Evolutionary conservation across 1,284 basidiomycete species (phyloP).

Genomic region (Cryptococcus sp.): DNA sequence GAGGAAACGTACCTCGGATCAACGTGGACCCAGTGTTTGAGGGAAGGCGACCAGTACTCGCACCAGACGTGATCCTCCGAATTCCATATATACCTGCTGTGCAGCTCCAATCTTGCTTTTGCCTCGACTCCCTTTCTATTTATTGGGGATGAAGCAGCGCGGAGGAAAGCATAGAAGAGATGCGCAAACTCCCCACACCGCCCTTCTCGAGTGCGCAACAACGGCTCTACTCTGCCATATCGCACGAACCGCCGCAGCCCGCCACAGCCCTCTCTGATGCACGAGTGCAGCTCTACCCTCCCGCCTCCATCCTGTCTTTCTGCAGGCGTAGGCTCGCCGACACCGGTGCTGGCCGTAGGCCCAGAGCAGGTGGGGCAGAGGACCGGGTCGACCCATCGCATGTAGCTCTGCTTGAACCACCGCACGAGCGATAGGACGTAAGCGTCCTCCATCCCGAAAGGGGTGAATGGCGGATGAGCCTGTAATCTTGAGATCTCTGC

Average conservation of each 20-base stretch:
- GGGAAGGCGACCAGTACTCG: conserved; percentile 48
- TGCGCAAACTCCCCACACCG: conserved; percentile 58
- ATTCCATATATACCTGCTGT: not conserved
- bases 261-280: conserved; percentile 30
- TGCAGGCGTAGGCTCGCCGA: conserved; percentile 26
- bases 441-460: conserved; percentile 38
- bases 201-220: conserved; percentile 51
- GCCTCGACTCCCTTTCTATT: no score
- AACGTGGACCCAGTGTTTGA: conserved; percentile 56
- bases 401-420: conserved; percentile 56
- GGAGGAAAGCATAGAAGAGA: conserved; percentile 56
- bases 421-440: conserved; percentile 50
- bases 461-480: conserved; percentile 26
- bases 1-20: conserved; percentile 51
- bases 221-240: conserved; percentile 45
- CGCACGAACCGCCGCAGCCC: conserved; percentile 50
- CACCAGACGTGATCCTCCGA: conserved; percentile 59
- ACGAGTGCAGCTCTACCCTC: conserved; percentile 53
- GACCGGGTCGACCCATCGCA: conserved; percentile 57
- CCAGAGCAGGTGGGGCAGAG: conserved; percentile 49
- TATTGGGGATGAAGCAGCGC: conserved; percentile 53
- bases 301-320: conserved; percentile 51
- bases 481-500: conserved; percentile 3
- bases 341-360: conserved; percentile 28
- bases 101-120: conserved; percentile 38